Conservation (phyloP, 805 yeast species). For the Spathaspora passalidarum region DNA sequence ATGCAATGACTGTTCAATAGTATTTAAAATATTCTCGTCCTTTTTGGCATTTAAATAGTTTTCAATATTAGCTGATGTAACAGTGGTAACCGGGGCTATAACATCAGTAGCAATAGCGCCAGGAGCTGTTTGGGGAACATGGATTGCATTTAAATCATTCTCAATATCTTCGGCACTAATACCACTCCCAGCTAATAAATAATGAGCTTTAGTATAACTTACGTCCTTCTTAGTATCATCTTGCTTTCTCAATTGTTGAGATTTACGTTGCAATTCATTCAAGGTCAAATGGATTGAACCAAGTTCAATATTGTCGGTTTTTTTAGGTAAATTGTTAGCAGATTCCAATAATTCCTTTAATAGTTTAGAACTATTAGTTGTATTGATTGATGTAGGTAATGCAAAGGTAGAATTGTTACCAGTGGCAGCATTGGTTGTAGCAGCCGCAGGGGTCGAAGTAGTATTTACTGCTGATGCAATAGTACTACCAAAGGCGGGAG, state of each 20-base stretch:
- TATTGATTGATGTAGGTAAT: conserved; percentile 8
- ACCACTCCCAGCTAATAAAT: conserved; percentile 86
- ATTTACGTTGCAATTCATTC: conserved; percentile 70
- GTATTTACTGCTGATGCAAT: conserved; percentile 4
- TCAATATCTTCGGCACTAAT: conserved; percentile 83
- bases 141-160: conserved; percentile 43
- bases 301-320: conserved; percentile 51
- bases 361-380: conserved; percentile 17
- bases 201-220: conserved; percentile 72
- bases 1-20: conserved; percentile 76
- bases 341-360: conserved; percentile 76
- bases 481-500: conserved; percentile 4
- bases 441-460: conserved; percentile 1
- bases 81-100: not conserved
- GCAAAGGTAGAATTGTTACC: conserved; percentile 5
- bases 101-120: conserved; percentile 2
- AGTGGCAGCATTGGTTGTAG: conserved; percentile 7
- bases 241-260: conserved; percentile 51
- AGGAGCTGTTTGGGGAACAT: conserved; percentile 4
- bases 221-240: conserved; percentile 29
- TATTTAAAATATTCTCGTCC: conserved; percentile 76
- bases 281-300: conserved; percentile 82
- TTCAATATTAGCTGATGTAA: conserved; percentile 42
- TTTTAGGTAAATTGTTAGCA: conserved; percentile 67
- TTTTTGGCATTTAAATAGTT: conserved; percentile 64